Evolutionary conservation across 108 stramenopile genomes (phyloP).

Genomic region (Epipyxis sp.): DNA sequence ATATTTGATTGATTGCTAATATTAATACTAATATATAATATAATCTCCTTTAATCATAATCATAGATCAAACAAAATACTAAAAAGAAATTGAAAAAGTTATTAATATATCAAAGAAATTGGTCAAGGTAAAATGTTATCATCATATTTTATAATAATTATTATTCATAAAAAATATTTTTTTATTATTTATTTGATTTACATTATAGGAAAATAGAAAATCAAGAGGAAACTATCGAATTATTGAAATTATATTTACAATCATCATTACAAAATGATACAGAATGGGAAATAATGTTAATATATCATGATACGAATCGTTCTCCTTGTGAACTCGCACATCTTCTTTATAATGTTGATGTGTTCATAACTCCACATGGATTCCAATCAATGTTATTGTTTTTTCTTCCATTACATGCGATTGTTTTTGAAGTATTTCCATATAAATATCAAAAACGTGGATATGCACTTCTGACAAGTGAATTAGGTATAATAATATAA

Average conservation of each 20-base stretch:
- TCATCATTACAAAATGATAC: no score
- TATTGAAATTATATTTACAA: background rate
- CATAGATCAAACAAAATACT: background rate
- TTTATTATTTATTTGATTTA: no score
- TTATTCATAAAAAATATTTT: no score
- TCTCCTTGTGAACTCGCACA: background rate
- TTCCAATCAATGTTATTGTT: slow-evolving; percentile 2
- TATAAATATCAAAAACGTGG: background rate
- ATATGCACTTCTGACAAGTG: background rate
- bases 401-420: background rate
- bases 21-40: no score
- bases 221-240: background rate
- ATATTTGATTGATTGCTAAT: no score
- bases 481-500: background rate
- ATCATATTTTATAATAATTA: no score
- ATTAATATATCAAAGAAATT: background rate
- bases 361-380: slow-evolving; percentile 5
- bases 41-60: no score
- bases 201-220: background rate
- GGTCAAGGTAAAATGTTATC: no score
- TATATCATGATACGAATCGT: background rate
- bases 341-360: background rate
- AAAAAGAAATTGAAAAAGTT: background rate
- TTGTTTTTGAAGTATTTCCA: slow-evolving; percentile 13
- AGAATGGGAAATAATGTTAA: background rate